phyloP scores from a whole-genome alignment of 371 early-diverging fungal species.

The Mortierella sp. region DNA sequence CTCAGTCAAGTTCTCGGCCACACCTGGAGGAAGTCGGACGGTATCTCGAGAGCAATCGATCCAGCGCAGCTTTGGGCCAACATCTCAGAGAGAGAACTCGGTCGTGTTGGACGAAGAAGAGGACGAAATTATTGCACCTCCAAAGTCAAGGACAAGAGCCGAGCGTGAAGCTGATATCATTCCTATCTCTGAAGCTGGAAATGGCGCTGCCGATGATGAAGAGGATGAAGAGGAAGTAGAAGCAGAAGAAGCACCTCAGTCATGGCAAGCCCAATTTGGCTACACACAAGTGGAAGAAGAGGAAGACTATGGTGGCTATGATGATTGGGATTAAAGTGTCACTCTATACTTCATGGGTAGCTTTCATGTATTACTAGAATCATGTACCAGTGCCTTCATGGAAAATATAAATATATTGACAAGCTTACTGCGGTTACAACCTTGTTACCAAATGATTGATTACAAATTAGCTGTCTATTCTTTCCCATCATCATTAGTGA shows the following conservation, averaged over 20 bases:
- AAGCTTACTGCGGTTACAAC: too few relatives aligned
- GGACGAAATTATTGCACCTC: constrained; percentile 55
- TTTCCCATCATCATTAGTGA: too few relatives aligned
- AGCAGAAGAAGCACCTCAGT: constrained; percentile 59
- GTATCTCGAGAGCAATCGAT: constrained; percentile 61
- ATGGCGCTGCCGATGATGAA: constrained; percentile 23
- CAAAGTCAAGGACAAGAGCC: constrained; percentile 43
- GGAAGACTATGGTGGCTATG: constrained; percentile 51
- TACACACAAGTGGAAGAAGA: constrained; percentile 52
- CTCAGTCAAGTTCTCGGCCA: constrained; percentile 29
- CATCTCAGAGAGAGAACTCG: constrained; percentile 16
- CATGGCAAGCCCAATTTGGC: constrained; percentile 53
- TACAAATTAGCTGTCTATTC: too few relatives aligned
- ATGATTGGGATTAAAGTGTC: constrained; percentile 51
- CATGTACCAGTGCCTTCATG: too few relatives aligned
- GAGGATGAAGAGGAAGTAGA: constrained; percentile 60
- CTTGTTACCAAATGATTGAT: too few relatives aligned
- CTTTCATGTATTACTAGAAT: too few relatives aligned
- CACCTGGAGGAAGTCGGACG: constrained; percentile 53
- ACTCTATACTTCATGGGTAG: too few relatives aligned
- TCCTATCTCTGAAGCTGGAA: constrained; percentile 32
- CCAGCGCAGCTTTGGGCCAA: constrained; percentile 35
- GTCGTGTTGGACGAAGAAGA: constrained; percentile 23
- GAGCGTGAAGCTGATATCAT: constrained; percentile 65
- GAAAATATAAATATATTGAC: too few relatives aligned